These are phyloP conservation scores for Aspergillus glaucus DNA, from an alignment of 2,329 filamentous ascomycete species.

Conservation along the genomic window DNA sequence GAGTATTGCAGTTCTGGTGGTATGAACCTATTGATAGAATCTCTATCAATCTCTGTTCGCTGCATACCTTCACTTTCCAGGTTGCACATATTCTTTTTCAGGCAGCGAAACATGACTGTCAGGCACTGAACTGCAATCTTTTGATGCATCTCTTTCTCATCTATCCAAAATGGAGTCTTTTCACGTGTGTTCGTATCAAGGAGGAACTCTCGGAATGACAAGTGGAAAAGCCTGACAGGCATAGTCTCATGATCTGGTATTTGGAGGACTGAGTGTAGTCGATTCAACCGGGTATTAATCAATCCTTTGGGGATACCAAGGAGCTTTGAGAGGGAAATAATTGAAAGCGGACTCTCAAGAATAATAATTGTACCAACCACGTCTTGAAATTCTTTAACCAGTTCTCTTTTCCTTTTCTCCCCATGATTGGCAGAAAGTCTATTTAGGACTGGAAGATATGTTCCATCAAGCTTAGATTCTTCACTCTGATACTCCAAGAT, in stretches of 20 bases:
- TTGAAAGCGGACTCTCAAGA: slow-evolving; percentile 15
- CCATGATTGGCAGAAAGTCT: slow-evolving; percentile 8
- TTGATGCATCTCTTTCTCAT: slow-evolving; percentile 25
- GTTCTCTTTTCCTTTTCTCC: slow-evolving; percentile 2
- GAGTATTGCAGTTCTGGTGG: slow-evolving; percentile 18
- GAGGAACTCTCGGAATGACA: slow-evolving; percentile 29
- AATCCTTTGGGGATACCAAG: slow-evolving; percentile 2
- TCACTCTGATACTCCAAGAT: background rate
- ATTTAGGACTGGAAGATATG: slow-evolving; percentile 17
- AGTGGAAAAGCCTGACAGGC: slow-evolving; percentile 17
- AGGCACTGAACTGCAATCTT: slow-evolving; percentile 23
- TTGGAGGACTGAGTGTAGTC: slow-evolving; percentile 16
- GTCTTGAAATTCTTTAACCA: slow-evolving; percentile 12
- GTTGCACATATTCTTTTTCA: slow-evolving; percentile 13
- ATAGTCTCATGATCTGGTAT: slow-evolving; percentile 5
- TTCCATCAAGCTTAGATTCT: slow-evolving; percentile 11
- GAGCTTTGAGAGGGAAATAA: slow-evolving; percentile 10
- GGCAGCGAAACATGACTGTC: slow-evolving; percentile 4
- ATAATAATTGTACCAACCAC: slow-evolving; percentile 19
- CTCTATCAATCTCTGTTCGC: slow-evolving; percentile 5
- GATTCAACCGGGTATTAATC: slow-evolving; percentile 6
- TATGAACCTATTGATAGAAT: slow-evolving; percentile 9
- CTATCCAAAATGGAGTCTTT: slow-evolving; percentile 12
- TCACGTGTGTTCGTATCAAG: slow-evolving; percentile 12
- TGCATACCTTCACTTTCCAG: slow-evolving; percentile 1